A percentile compares a stretch with the other conserved stretches of the same genome.
Evolutionary conservation across 192 early-diverging fungal genomes (phyloP).

Genomic region (Helicostylum pulchrum): DNA sequence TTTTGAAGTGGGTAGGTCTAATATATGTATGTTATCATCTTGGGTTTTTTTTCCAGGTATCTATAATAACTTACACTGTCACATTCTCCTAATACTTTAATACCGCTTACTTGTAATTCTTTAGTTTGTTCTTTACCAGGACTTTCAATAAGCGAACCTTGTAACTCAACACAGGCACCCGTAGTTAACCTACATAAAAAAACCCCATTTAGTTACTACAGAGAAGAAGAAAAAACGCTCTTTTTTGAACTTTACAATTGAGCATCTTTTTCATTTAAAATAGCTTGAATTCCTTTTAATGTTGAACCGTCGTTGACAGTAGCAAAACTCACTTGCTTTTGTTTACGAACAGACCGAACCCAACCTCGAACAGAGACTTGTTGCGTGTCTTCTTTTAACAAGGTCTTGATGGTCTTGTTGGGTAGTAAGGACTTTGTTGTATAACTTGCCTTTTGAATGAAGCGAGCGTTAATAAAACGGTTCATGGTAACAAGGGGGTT

Average conservation of each 20-base stretch:
- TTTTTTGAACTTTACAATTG: too few relatives aligned
- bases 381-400: conserved; percentile 3
- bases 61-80: conserved; percentile 41
- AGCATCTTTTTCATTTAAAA: conserved; percentile 48
- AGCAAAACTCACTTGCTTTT: conserved; percentile 76
- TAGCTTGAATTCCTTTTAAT: conserved; percentile 67
- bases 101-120: conserved; percentile 61
- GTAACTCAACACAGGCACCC: conserved; percentile 70
- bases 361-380: conserved; percentile 66
- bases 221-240: too few relatives aligned
- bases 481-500: neutral
- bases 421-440: conserved; percentile 21
- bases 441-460: neutral
- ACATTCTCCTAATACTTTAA: conserved; percentile 55
- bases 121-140: conserved; percentile 67
- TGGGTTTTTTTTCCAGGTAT: neutral
- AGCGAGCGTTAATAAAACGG: neutral
- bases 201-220: too few relatives aligned
- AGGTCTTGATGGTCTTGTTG: conserved; percentile 20
- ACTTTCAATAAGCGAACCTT: conserved; percentile 63
- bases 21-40: neutral
- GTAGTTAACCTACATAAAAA: conserved; percentile 67
- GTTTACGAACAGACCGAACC: conserved; percentile 77
- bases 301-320: conserved; percentile 77
- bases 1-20: conserved; percentile 86